A percentile compares a stretch with the other conserved stretches of the same genome.
These are phyloP conservation scores for Cyberlindnera samutprakarnensis DNA, from an alignment of 805 yeast genomes.

Conservation along the genomic window DNA sequence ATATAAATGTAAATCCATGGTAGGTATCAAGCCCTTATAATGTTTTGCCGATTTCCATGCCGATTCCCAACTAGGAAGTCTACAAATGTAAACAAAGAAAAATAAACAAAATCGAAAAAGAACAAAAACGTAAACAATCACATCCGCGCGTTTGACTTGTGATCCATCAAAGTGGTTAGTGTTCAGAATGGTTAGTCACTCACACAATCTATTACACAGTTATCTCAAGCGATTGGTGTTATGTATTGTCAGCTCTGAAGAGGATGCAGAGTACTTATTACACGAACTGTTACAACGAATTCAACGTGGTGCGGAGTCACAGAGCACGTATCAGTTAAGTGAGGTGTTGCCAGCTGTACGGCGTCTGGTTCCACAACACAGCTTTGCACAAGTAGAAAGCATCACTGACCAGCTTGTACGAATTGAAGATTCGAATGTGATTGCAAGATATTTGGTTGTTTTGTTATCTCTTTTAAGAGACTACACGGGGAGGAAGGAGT, in stretches of 20 bases:
- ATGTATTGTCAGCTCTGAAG: no score
- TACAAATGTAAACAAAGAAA: no score
- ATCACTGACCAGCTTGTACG: slow-evolving; percentile 6
- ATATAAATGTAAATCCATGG: background rate
- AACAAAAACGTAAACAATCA: no score
- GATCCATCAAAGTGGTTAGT: no score
- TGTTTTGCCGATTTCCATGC: background rate
- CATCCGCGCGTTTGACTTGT: no score
- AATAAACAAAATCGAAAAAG: no score
- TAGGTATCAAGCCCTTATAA: background rate
- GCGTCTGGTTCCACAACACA: background rate
- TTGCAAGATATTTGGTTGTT: slow-evolving; percentile 9
- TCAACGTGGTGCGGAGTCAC: background rate
- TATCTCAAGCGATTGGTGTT: no score
- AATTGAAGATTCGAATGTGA: slow-evolving; percentile 3
- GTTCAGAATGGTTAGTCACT: no score
- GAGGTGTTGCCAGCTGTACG: background rate
- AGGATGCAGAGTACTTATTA: slow-evolving; percentile 9
- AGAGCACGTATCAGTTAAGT: background rate
- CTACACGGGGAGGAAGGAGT: background rate
- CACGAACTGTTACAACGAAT: slow-evolving; percentile 11
- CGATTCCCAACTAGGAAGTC: slow-evolving; percentile 5
- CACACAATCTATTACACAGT: no score
- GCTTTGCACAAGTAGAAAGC: slow-evolving; percentile 4
- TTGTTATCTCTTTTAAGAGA: no score